Percentiles rank a stretch among this genome's conserved stretches.
Evolutionary conservation across 768 basidiomycete genomes (phyloP).

Genomic region (Hygrocybe coccinea): DNA sequence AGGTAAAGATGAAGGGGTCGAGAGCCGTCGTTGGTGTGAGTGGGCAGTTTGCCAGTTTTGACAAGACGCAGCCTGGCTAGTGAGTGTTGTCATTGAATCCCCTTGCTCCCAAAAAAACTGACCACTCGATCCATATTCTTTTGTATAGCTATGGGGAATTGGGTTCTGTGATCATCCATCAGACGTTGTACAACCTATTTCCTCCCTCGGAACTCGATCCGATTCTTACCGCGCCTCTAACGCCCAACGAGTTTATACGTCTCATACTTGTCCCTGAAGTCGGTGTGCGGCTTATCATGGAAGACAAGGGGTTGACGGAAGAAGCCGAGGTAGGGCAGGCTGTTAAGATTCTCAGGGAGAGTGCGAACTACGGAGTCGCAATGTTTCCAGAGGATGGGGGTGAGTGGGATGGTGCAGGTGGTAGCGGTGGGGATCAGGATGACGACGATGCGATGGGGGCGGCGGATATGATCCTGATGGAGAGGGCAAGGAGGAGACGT

Average conservation of each 20-base stretch:
- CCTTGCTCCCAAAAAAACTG: background rate
- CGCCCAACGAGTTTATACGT: conserved; percentile 70
- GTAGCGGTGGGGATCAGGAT: conserved; percentile 17
- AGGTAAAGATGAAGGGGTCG: conserved; percentile 60
- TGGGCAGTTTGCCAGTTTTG: conserved; percentile 74
- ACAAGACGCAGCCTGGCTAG: conserved; percentile 87
- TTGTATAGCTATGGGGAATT: conserved; percentile 73
- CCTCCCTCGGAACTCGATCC: conserved; percentile 56
- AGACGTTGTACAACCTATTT: conserved; percentile 70
- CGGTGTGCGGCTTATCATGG: conserved; percentile 73
- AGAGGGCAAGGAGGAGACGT: conserved; percentile 47
- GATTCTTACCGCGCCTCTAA: conserved; percentile 56
- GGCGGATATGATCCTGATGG: conserved; percentile 51
- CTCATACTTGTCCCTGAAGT: conserved; percentile 89
- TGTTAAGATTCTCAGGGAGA: conserved; percentile 60
- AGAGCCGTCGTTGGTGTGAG: conserved; percentile 61
- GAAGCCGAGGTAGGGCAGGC: conserved; percentile 42
- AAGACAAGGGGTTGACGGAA: conserved; percentile 54
- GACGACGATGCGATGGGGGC: conserved; percentile 36
- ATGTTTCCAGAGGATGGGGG: conserved; percentile 72
- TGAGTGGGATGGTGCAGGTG: conserved; percentile 30
- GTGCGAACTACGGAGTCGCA: conserved; percentile 76
- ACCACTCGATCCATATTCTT: conserved; percentile 1
- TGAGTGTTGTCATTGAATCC: conserved; percentile 35
- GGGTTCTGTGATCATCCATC: conserved; percentile 76